These are phyloP conservation scores for Pythium oligandrum DNA, from an alignment of 352 stramenopile genomes.

Conservation along the genomic window DNA sequence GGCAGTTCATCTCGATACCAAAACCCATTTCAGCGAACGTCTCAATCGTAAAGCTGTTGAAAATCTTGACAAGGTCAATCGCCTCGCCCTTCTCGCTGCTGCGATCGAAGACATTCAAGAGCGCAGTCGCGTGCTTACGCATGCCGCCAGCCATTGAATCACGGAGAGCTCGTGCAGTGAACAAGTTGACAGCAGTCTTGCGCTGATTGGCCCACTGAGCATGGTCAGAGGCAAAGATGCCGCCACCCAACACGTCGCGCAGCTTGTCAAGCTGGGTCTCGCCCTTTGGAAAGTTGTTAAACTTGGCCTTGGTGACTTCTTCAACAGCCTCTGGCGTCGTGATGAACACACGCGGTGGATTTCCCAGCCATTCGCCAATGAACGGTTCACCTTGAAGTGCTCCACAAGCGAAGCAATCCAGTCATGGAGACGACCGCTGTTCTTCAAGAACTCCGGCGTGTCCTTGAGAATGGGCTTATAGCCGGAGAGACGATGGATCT, in stretches of 20 bases:
- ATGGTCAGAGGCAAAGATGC: conserved; percentile 61
- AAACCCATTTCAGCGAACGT: conserved; percentile 53
- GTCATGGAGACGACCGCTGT: conserved; percentile 48
- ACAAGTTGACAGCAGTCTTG: conserved; percentile 84
- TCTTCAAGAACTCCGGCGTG: conserved; percentile 5
- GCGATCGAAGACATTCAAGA: conserved; percentile 23
- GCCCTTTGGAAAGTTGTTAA: conserved; percentile 57
- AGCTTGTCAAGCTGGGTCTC: conserved; percentile 13
- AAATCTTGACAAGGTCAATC: conserved; percentile 32
- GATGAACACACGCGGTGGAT: conserved; percentile 26
- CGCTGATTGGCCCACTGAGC: conserved; percentile 54
- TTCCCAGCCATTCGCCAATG: conserved; percentile 30
- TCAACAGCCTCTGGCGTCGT: conserved; percentile 29
- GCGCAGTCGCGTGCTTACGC: conserved; percentile 16
- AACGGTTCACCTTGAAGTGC: conserved; percentile 34
- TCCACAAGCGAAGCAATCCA: conserved; percentile 46
- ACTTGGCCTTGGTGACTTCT: conserved; percentile 45
- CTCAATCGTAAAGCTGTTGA: conserved; percentile 46
- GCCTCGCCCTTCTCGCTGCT: conserved; percentile 7
- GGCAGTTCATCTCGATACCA: conserved; percentile 37
- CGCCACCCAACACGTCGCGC: conserved; percentile 47
- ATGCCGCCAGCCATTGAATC: conserved; percentile 37
- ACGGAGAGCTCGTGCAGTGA: conserved; percentile 53
- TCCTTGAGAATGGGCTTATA: too few relatives aligned
- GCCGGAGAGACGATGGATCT: too few relatives aligned